Conservation (phyloP, 768 basidiomycete species). For the Lactarius psammicola region DNA sequence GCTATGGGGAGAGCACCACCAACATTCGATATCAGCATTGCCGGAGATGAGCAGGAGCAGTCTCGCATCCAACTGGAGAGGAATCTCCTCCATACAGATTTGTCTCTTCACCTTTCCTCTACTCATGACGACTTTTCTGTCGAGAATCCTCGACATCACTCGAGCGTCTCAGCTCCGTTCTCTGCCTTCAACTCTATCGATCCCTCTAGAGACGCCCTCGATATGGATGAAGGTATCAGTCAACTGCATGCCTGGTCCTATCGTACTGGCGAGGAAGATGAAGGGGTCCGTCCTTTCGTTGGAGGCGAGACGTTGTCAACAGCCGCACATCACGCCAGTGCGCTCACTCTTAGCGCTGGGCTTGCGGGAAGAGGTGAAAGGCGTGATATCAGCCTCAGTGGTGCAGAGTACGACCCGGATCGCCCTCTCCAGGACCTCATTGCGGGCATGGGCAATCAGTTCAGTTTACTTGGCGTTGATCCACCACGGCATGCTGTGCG, state of each 20-base stretch:
- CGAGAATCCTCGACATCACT: constrained; percentile 71
- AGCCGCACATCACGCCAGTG: constrained; percentile 86
- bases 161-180: constrained; percentile 51
- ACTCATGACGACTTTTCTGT: constrained; percentile 46
- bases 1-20: constrained; percentile 20
- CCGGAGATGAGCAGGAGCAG: constrained; percentile 71
- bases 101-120: constrained; percentile 69
- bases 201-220: constrained; percentile 54
- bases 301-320: constrained; percentile 75
- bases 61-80: constrained; percentile 76
- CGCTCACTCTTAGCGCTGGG: constrained; percentile 81
- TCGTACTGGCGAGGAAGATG: constrained; percentile 56
- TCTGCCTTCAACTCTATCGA: constrained; percentile 62
- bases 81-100: constrained; percentile 69
- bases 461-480: constrained; percentile 57
- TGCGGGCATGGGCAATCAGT: constrained; percentile 53
- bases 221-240: constrained; percentile 45
- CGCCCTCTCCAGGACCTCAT: constrained; percentile 73
- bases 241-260: constrained; percentile 39
- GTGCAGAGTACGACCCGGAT: constrained; percentile 85
- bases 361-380: constrained; percentile 55
- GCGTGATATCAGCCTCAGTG: constrained; percentile 62
- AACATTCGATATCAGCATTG: constrained; percentile 52
- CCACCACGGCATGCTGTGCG: constrained; percentile 51
- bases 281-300: constrained; percentile 60